Base-by-base conservation (phyloP, 2,329 filamentous ascomycete genomes). In the Fonsecaea multimorphosa region DNA sequence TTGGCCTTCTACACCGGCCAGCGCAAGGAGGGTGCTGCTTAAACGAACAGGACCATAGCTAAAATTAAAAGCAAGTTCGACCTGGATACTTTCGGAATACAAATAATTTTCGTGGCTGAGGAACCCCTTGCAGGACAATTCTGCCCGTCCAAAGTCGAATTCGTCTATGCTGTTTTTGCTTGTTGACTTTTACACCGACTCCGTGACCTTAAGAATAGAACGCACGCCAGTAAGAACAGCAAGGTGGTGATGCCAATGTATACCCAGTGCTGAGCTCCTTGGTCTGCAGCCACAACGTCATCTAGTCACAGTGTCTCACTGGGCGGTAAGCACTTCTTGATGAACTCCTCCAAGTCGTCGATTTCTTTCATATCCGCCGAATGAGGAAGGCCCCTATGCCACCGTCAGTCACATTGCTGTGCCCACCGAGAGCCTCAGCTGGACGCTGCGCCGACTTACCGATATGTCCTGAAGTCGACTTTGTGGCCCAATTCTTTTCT, bases 331-430 rank as follows among this genome's bases (percentile, higher is more conserved):
- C 70, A 72, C 71, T 82, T 79, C 56, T 81, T 79, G 57, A 89
- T 78, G 74, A 86, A 90, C 49, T 78, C 77, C 78, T 95, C 92
- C 19, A 97, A 82, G 72, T 96, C 91, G 68, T 95, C 86, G 61
- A 97, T 87, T 80, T 97, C 94, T 68, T 90, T 82, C 4, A 87
- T 83, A 71, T 88, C 89, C 1, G 92, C 92, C 4, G 88, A 90
- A 76, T 98, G 94, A 14, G 82, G 83, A 75, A 97, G 85, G 11
- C 85, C 85, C 65, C 89, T 91, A 64, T 54, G 31, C 58, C 38
- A 53, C 1, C 49, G 54, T 58, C 56, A 63, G 51, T 34, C 19
- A 54, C 51, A 31, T 5, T 46, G 31, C n/a, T n/a, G 27, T 49
- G 14, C 9, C 22, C n/a, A 14, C 32, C 5, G 29, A 34, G n/a